Base-by-base conservation (phyloP, 805 yeast species). In the Saccharomycopsis fodiens region DNA sequence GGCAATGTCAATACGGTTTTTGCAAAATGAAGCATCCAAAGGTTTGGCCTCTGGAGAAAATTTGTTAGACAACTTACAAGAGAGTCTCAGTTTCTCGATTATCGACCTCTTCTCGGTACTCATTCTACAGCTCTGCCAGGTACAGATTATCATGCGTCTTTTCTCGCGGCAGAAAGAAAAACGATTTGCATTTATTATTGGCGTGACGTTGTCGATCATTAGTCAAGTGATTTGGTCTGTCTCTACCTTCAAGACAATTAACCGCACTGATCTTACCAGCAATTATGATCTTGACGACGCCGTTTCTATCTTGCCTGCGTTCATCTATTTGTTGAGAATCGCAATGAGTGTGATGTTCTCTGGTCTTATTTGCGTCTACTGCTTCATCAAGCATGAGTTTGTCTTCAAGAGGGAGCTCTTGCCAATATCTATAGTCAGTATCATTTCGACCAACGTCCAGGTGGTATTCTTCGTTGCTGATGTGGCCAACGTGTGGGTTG, bases 381-480 rank as follows among this genome's bases (percentile, higher is more conserved):
- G 76, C 2, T 54, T 79, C 16, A 67, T 73, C 19, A 79, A 78
- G 49, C 60, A 74, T 34, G 64, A 68, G n/a, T 66, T 72, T 35
- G 69, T 83, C 25, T 63, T 77, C 42, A 70, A 74, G 48, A 64
- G 64, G 30, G 61, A 60, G 17, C 70, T 82, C 46, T 63, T 81
- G 55, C 61, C 79, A 1, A 59, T 85, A n/a, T 72, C 87, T 0
- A 16, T 75, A 0, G 59, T 81, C 20, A 75, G 85, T 3, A 57
- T 76, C 5, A 50, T 82, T 1, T 70, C 78, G 10, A 72, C 80
- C 1, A 71, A 78, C 52, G 58, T 79, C 7, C 81, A 85, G 6
- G 76, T 82, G 32, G 82, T 79, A 0, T 76, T 85, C 51, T 85
- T 84, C 58, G 69, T 85, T 40, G 82, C 87, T 3, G 95, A 85